Evolutionary conservation across 2,329 filamentous ascomycete species (phyloP).

Genomic region (Aureobasidium uvarum): DNA sequence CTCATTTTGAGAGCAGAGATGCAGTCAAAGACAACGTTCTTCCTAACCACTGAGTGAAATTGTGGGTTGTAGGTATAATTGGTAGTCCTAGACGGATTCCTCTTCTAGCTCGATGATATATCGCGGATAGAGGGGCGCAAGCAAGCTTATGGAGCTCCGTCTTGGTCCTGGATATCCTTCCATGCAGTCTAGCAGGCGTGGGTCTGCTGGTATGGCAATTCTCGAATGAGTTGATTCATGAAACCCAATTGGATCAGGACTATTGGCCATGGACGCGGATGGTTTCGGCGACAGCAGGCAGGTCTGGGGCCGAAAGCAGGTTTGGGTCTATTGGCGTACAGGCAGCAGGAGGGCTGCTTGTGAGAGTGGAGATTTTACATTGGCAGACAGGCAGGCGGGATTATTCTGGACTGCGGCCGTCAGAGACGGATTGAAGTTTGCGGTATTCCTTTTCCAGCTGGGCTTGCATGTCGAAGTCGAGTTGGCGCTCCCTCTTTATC

Average conservation of each 20-base stretch:
- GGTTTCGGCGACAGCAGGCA: not conserved
- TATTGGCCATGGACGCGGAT: not conserved
- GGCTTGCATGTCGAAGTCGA: conserved; percentile 91
- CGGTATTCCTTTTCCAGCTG: conserved; percentile 84
- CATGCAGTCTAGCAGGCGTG: not conserved
- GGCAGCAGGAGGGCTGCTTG: not conserved
- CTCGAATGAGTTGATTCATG: not conserved
- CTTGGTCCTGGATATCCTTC: not conserved
- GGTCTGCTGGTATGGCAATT: not conserved
- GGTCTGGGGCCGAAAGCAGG: not conserved
- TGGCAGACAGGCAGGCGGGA: not conserved
- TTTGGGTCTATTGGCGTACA: too few species aligned
- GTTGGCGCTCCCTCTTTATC: conserved; percentile 82
- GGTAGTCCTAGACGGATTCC: too few species aligned
- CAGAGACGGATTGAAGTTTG: conserved; percentile 76
- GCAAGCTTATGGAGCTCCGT: not conserved
- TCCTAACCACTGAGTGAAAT: too few species aligned
- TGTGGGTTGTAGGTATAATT: too few species aligned
- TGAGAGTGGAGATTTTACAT: conserved; percentile 7
- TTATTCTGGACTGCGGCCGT: conserved; percentile 38
- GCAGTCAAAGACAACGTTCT: not conserved
- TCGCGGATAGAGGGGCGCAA: not conserved
- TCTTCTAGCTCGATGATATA: not conserved
- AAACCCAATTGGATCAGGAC: too few species aligned
- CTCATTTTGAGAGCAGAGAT: not conserved